Conservation (phyloP, 768 basidiomycete genomes). For the Mrakia blollopis region DNA sequence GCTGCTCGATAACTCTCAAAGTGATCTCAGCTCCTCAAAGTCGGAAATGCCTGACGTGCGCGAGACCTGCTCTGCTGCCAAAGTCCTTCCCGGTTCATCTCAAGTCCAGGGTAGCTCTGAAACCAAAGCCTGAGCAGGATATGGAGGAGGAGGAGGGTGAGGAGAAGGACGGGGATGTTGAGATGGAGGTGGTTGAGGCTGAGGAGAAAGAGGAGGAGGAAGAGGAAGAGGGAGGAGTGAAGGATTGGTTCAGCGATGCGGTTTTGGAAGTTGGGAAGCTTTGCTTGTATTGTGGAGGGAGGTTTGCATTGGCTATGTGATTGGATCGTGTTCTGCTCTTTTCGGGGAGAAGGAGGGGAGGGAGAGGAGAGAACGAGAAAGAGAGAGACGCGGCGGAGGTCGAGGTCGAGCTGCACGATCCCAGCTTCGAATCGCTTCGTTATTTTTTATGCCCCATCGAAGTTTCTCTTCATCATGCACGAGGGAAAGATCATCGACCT, state of each 20-base stretch:
- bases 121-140: not conserved
- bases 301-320: constrained; percentile 12
- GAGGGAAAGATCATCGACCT: no score
- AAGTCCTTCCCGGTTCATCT: not conserved
- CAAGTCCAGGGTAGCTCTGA: not conserved
- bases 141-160: not conserved
- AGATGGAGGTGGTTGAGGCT: not conserved
- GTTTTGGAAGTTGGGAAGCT: not conserved
- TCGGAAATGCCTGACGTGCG: constrained; percentile 1
- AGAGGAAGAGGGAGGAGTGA: not conserved
- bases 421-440: not conserved
- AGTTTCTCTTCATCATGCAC: not conserved
- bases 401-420: not conserved
- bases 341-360: not conserved
- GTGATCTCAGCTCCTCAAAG: constrained; percentile 1
- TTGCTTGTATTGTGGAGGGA: constrained; percentile 11
- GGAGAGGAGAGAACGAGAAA: not conserved
- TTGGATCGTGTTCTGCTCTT: not conserved
- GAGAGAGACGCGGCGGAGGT: not conserved
- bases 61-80: not conserved
- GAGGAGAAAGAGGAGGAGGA: not conserved
- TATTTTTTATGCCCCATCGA: not conserved
- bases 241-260: not conserved
- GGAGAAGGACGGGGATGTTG: not conserved
- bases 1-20: not conserved